phyloP scores from a whole-genome alignment of 768 basidiomycete genomes.

The Calocera cornea region DNA sequence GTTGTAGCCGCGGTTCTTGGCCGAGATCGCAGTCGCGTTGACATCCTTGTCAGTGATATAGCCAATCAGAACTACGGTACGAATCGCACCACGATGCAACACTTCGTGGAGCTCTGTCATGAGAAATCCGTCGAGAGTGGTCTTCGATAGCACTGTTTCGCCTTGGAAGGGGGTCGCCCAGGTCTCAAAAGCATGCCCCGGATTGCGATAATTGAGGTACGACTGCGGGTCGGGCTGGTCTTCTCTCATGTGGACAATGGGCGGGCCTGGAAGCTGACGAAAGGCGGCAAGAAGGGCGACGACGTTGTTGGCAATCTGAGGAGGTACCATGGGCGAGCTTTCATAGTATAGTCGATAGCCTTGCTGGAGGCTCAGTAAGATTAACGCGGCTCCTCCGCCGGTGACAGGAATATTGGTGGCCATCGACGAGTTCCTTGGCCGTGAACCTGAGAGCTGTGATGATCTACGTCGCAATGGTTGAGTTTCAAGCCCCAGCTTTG shows the following conservation, averaged over 20 bases:
- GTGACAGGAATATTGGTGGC: not conserved
- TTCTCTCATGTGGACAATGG: not conserved
- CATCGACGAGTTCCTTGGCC: no score
- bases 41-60: not conserved
- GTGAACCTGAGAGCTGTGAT: no score
- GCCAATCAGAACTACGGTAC: not conserved
- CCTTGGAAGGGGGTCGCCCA: not conserved
- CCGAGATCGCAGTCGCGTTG: not conserved
- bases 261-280: not conserved
- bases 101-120: not conserved
- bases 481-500: no score
- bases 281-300: not conserved
- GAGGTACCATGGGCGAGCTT: not conserved
- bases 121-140: not conserved
- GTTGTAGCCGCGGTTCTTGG: not conserved
- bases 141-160: not conserved
- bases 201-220: not conserved
- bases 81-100: not conserved
- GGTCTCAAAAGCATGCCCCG: not conserved
- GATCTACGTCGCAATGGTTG: no score
- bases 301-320: not conserved
- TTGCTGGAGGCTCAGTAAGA: not conserved
- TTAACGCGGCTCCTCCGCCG: not conserved
- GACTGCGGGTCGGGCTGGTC: not conserved
- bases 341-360: not conserved